phyloP scores from a whole-genome alignment of 768 basidiomycete genomes.

The Phylloporus sp. region DNA sequence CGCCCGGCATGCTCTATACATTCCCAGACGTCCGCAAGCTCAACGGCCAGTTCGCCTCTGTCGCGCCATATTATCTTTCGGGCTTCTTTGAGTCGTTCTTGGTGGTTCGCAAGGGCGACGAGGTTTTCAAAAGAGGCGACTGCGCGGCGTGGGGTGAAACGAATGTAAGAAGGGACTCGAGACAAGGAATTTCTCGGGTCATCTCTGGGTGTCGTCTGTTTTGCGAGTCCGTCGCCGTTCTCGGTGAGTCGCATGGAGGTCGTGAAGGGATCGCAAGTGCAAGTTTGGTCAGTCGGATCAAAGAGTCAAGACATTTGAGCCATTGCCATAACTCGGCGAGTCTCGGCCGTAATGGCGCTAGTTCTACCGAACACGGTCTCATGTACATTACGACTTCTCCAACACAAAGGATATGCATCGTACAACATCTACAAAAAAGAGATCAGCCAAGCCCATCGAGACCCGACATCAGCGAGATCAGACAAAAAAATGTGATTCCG shows the following conservation, averaged over 20 bases:
- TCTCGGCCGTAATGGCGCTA: neutral
- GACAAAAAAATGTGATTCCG: conserved; percentile 41
- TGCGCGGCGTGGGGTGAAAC: conserved; percentile 49
- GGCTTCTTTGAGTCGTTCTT: conserved; percentile 67
- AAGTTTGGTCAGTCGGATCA: neutral
- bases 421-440: conserved; percentile 14
- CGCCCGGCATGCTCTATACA: conserved; percentile 66
- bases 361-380: neutral
- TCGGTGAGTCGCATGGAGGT: conserved; percentile 3
- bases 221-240: conserved; percentile 3
- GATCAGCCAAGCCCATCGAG: conserved; percentile 9
- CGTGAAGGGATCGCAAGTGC: neutral
- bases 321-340: too few species aligned
- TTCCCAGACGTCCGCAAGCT: conserved; percentile 56
- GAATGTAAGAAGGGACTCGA: conserved; percentile 37
- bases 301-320: too few species aligned
- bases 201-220: neutral
- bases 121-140: conserved; percentile 81
- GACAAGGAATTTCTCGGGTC: conserved; percentile 6
- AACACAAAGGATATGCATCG: conserved; percentile 4
- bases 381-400: too few species aligned
- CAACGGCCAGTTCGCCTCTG: conserved; percentile 67
- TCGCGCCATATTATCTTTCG: conserved; percentile 81
- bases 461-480: conserved; percentile 38
- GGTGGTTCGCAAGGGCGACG: conserved; percentile 78